Evolutionary conservation across 306 rosid genomes (phyloP).

Genomic region (Malus fusca): DNA sequence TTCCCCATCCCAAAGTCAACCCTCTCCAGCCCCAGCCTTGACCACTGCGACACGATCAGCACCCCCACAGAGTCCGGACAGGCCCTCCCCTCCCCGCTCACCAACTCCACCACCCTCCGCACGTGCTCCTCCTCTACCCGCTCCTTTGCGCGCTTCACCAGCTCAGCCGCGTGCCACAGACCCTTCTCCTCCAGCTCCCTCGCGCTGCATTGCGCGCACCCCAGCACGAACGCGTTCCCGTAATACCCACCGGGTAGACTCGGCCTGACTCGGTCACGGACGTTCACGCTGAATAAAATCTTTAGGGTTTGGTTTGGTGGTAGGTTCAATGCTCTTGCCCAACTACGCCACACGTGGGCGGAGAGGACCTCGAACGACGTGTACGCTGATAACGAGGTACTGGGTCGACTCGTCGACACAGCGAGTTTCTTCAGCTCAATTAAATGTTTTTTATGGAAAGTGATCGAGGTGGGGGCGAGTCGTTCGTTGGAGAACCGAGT

Average conservation of each 20-base stretch:
- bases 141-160: slow-evolving; percentile 63
- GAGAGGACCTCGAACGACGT: slow-evolving; percentile 75
- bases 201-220: slow-evolving; percentile 56
- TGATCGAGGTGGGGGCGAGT: slow-evolving; percentile 48
- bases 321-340: slow-evolving; percentile 66
- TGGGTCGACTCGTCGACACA: slow-evolving; percentile 14
- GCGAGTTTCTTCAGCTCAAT: slow-evolving; percentile 38
- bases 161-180: slow-evolving; percentile 36
- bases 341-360: slow-evolving; percentile 86
- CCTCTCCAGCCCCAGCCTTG: slow-evolving; percentile 72
- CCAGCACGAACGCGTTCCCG: slow-evolving; percentile 81
- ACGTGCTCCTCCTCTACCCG: slow-evolving; percentile 61
- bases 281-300: slow-evolving; percentile 66
- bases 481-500: slow-evolving; percentile 35
- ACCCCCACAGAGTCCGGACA: slow-evolving; percentile 79
- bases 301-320: slow-evolving; percentile 56
- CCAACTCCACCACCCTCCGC: slow-evolving; percentile 45
- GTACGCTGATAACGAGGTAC: slow-evolving; percentile 6
- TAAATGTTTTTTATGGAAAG: slow-evolving; percentile 31
- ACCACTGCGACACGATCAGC: slow-evolving; percentile 79
- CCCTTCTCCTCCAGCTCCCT: slow-evolving; percentile 50
- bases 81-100: slow-evolving; percentile 48
- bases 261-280: slow-evolving; percentile 62
- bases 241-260: slow-evolving; percentile 66
- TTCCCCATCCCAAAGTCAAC: slow-evolving; percentile 68